Evolutionary conservation across 768 basidiomycete genomes (phyloP).

Genomic region (Russula olivacea): DNA sequence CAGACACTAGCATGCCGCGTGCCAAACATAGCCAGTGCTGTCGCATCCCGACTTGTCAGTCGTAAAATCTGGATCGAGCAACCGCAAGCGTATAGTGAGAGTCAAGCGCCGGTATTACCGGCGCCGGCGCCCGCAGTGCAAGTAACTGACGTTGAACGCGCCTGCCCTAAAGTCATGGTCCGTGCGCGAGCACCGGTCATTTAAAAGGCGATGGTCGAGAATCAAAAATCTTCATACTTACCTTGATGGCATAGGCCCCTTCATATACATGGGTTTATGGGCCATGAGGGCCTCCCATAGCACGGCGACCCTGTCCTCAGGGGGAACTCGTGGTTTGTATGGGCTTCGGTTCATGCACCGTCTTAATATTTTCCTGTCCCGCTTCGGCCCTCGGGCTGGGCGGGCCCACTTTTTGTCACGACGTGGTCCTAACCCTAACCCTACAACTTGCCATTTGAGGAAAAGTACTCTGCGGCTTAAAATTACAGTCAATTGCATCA

Average conservation of each 20-base stretch:
- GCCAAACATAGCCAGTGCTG: neutral
- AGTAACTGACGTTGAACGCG: neutral
- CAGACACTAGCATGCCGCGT: no score
- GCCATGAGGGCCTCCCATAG: slow-evolving; percentile 28
- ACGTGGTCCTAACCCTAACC: slow-evolving; percentile 38
- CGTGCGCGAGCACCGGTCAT: slow-evolving; percentile 14
- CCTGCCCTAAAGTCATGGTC: slow-evolving; percentile 26
- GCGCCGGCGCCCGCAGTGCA: no score
- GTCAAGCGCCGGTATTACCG: no score
- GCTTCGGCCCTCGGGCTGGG: slow-evolving; percentile 43
- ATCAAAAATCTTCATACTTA: slow-evolving; percentile 26
- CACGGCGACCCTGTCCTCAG: slow-evolving; percentile 30
- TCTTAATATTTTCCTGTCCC: slow-evolving; percentile 77
- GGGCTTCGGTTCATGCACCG: slow-evolving; percentile 70
- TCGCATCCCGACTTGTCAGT: no score
- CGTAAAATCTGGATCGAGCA: no score
- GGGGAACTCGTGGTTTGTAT: slow-evolving; percentile 32
- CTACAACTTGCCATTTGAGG: slow-evolving; percentile 10
- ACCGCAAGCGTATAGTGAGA: no score
- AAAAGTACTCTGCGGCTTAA: no score
- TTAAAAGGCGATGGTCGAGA: slow-evolving; percentile 11
- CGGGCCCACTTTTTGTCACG: slow-evolving; percentile 30
- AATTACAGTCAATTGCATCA: no score
- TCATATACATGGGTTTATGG: slow-evolving; percentile 29
- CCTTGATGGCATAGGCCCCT: slow-evolving; percentile 30